Evolutionary conservation across 2,329 filamentous ascomycete species (phyloP), one percentile per base, ranked within the genome.

Genomic region (Colletotrichum lupini): DNA sequence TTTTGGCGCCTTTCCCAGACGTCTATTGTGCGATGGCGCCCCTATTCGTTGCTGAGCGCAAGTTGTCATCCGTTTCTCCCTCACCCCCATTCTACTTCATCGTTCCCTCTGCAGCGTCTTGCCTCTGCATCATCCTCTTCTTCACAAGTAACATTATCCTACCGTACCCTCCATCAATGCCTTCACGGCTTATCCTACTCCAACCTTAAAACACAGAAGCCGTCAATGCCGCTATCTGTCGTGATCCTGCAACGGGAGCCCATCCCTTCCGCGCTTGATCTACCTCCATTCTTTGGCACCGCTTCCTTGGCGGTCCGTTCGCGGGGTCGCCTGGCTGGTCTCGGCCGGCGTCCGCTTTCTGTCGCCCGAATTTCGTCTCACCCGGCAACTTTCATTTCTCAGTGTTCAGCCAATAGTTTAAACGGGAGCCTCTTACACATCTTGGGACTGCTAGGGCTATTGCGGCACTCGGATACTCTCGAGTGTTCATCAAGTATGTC

Each of bases 231-330:
- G 30, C 67, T 77, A 35, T 37, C 46, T 52, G 76, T 76, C 24
- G 75, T 37, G 28, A 75, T 37, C 76, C 77, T 63, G 78, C 79
- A 59, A 77, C 76, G 35, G 75, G 79, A 74, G 75, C 68, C 30
- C 78, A 77, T 60, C 76, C 76, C n/a, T 68, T 24, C 57, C 70
- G 70, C 73, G 70, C 61, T 49, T 73, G 73, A 66, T 69, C 70
- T 73, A 19, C 60, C 53, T 53, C 56, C n/a, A 52, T 42, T 26
- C 35, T 57, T 52, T 65, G 46, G 61, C 61, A 26, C 57, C 52
- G 57, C 26, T 46, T 59, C 30, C 57, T 56, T 64, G 70, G 32
- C 73, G 59, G 53, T 26, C 62, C 71, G 73, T 57, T 35, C 60
- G 55, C 70, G 22, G 55, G n/a, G 53, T 61, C 68, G 30, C 68